phyloP scores from a whole-genome alignment of 2,329 filamentous ascomycete species.

The Penicillium sumatraense region DNA sequence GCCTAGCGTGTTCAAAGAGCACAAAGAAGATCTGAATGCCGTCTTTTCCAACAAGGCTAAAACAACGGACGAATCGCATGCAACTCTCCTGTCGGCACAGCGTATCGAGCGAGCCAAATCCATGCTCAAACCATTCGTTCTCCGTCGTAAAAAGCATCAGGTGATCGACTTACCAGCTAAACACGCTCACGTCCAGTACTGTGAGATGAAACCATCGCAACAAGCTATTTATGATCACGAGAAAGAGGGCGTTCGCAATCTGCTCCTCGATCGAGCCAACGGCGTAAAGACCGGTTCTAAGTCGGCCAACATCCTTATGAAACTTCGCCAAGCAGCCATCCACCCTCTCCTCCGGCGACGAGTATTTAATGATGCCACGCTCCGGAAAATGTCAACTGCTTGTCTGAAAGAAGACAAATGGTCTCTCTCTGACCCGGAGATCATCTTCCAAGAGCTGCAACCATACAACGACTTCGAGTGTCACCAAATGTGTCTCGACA shows the following conservation, averaged over 20 bases:
- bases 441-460: conserved; percentile 59
- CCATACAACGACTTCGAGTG: conserved; percentile 66
- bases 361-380: conserved; percentile 74
- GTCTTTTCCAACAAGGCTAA: conserved; percentile 94
- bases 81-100: conserved; percentile 82
- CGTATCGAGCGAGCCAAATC: conserved; percentile 84
- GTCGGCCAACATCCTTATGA: conserved; percentile 77
- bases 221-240: conserved; percentile 73
- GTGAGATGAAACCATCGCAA: conserved; percentile 76
- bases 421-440: conserved; percentile 53
- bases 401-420: conserved; percentile 71
- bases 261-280: conserved; percentile 62
- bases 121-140: conserved; percentile 93
- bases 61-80: conserved; percentile 72
- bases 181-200: conserved; percentile 76
- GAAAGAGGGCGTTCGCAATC: conserved; percentile 65
- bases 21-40: conserved; percentile 77
- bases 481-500: conserved; percentile 61
- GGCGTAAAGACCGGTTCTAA: conserved; percentile 60
- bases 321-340: conserved; percentile 87
- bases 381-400: conserved; percentile 77
- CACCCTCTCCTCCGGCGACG: conserved; percentile 87
- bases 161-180: conserved; percentile 87
- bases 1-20: conserved; percentile 77
- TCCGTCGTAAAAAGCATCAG: conserved; percentile 91